Base-by-base conservation (phyloP, 495 filamentous ascomycete genomes). In the Xylaria castorea region DNA sequence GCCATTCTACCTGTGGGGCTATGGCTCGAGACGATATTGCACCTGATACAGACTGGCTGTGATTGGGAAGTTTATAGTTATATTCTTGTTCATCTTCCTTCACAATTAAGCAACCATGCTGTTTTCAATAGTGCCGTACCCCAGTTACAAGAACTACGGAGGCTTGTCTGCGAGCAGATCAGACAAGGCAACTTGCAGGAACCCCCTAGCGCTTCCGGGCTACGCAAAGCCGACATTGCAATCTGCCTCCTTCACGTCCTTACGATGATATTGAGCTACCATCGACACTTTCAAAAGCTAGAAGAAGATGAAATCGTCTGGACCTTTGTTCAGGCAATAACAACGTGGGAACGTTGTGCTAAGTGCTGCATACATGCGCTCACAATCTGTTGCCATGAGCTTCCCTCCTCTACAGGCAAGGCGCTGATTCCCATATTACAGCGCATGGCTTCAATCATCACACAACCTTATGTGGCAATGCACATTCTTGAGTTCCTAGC, bases 61-160 rank as follows among this genome's bases (percentile, higher is more conserved):
- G 92, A 97, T 65, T 99, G 97, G 97, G 94, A 98, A 80, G 83
- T 97, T 1, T 97, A 97, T 85, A 95, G 92, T 81, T 97, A 94
- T 78, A 87, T 96, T 38, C 85, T 98, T 16, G 91, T 92, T 16
- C 93, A 97, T 78, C 82, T 97, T n/a, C 91, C 92, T 16, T 91
- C 92, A 32, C 95, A 98, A 76, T 86, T 99, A 44, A 91, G 91
- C 76, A 98, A 98, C 77, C 92, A 94, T 73, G 89, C 92, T n/a
- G 83, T 97, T 8, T 98, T 98, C 80, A 84, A 80, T 64, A 90
- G 87, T 60, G 88, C 92, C 11, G 87, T 91, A 16, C 85, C 88
- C 32, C 91, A 97, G 63, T 85, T 98, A 73, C 91, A 91, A 75
- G 84, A 92, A 42, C 78, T 98, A n/a, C 89, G 95, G 75, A 91